Conservation (phyloP, 2,329 filamentous ascomycete species). For the Monosporascus sp. region DNA sequence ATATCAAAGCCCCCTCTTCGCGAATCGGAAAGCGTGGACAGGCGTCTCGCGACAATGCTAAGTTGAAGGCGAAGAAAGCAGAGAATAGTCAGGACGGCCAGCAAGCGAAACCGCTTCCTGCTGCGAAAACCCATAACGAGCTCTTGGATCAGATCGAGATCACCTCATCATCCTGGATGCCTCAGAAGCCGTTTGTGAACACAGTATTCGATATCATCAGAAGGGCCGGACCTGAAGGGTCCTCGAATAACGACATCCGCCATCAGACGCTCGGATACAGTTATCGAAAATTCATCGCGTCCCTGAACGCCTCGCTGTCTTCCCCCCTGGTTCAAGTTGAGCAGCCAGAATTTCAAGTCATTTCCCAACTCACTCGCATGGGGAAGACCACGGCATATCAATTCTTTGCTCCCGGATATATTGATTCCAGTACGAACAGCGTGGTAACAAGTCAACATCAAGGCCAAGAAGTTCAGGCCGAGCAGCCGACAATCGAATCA, state of each 20-base stretch:
- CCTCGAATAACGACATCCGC: conserved; percentile 27
- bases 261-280: conserved; percentile 24
- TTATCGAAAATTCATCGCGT: conserved; percentile 28
- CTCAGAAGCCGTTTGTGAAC: conserved; percentile 27
- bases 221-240: conserved; percentile 22
- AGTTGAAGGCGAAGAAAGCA: conserved; percentile 5
- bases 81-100: neutral
- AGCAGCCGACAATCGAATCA: neutral
- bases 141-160: conserved; percentile 9
- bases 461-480: neutral
- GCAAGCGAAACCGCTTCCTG: conserved; percentile 1
- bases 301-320: conserved; percentile 19
- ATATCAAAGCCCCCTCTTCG: conserved; percentile 22
- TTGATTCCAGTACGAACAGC: neutral
- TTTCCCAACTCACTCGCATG: conserved; percentile 29
- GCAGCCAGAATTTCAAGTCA: conserved; percentile 26
- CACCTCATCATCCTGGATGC: conserved; percentile 21
- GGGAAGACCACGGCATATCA: conserved; percentile 38
- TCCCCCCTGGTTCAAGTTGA: neutral
- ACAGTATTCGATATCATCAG: conserved; percentile 29
- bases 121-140: neutral
- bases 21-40: conserved; percentile 23
- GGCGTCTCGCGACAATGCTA: conserved; percentile 15
- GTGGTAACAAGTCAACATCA: conserved; percentile 3
- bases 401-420: conserved; percentile 25